Base-by-base conservation (phyloP, 176 grass and related monocot genomes). In the Alloteropsis semialata region DNA sequence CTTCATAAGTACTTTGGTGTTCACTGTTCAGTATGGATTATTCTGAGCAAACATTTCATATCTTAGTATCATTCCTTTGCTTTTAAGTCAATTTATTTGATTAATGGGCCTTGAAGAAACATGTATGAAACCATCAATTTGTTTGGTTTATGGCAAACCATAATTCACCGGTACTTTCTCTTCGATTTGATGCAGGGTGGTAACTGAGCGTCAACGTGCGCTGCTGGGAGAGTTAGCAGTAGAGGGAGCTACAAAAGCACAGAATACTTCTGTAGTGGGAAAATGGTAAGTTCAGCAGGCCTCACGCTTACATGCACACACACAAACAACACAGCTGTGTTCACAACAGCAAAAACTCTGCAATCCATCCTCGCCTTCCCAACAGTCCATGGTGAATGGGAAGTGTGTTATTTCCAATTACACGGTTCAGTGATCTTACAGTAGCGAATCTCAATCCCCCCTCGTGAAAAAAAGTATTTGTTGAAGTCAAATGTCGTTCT, bases 151-250 rank as follows among this genome's bases (percentile, higher is more conserved):
- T 74, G 29, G 41, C 25, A 51, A 69, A 80, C 18, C 63, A 10
- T 55, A 73, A 25, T 19, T 68, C 4, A 37, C 38, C 2, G 7
- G 2, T 51, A 70, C 16, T 34, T 16, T 4, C 13, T 27, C 10
- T 62, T 76, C 10, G 12, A 15, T 85, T 85, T 49, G 44, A 79
- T 85, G 54, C 69, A 98, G 96, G 82, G 88, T 82, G 42, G 96
- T 98, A 69, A 95, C 70, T 84, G 92, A 95, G 59, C 92, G 69
- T 24, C 96, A 98, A 43, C 89, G 87, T 60, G 72, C 34, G 80
- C 76, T 95, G 74, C 89, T 98, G 79, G 96, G 95, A 80, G 96
- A 98, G 85, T 98, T 98, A 90, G 90, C 91, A 56, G 41, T 79
- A 58, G 96, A 98, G 89, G 91, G 91, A 89, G 81, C 84, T 33